Percentiles rank a stretch among this genome's conserved stretches.
These are phyloP conservation scores for Pseudevernia furfuracea DNA, from an alignment of 495 filamentous ascomycete genomes.

Conservation along the genomic window DNA sequence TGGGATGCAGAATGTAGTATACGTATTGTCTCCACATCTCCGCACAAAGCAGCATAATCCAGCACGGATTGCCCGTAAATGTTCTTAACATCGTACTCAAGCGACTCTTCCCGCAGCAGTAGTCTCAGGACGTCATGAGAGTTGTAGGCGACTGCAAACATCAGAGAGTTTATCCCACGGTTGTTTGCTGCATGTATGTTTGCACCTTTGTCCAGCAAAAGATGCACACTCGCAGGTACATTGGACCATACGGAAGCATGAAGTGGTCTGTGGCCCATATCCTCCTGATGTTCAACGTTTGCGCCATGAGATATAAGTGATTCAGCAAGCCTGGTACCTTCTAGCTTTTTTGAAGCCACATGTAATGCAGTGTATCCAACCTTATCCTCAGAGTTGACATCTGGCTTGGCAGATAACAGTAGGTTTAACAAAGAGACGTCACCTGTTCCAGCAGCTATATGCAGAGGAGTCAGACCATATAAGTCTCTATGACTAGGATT, in stretches of 20 bases:
- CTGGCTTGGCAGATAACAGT: conserved; percentile 10
- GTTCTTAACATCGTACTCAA: background rate
- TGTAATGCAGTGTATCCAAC: background rate
- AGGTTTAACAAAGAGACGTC: background rate
- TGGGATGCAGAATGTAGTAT: background rate
- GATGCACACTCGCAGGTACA: background rate
- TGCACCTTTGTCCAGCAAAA: background rate
- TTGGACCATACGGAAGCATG: background rate
- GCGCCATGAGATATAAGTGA: background rate
- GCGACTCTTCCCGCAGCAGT: background rate
- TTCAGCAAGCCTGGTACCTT: background rate
- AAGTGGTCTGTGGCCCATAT: background rate
- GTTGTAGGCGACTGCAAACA: background rate
- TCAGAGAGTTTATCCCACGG: background rate
- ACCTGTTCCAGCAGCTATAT: background rate
- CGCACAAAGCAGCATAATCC: background rate
- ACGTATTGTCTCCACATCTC: conserved; percentile 1
- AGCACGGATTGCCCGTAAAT: background rate
- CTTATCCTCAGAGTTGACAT: background rate
- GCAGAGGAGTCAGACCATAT: background rate
- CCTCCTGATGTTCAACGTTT: background rate
- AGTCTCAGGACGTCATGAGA: background rate
- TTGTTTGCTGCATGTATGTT: background rate
- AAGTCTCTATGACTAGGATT: background rate
- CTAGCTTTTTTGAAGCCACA: background rate